phyloP scores from a whole-genome alignment of 768 basidiomycete genomes.

The Tephrocybe sp. region DNA sequence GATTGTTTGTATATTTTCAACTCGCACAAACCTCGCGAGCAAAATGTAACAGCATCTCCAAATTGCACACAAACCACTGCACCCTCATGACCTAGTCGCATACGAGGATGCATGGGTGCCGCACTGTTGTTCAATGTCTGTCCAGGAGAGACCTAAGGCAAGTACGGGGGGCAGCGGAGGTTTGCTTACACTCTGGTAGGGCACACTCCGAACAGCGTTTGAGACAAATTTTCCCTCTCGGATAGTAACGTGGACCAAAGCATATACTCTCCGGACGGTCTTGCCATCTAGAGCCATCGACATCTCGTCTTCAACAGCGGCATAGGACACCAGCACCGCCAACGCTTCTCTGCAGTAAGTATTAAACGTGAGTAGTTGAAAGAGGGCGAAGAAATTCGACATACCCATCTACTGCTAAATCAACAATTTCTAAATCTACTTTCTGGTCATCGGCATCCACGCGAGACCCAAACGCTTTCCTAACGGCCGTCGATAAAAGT shows the following conservation, averaged over 20 bases:
- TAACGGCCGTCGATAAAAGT: slow-evolving; percentile 47
- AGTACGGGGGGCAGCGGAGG: not conserved
- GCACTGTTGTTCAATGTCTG: slow-evolving; percentile 62
- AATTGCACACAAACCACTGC: slow-evolving; percentile 64
- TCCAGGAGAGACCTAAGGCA: not conserved
- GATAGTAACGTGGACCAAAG: slow-evolving; percentile 51
- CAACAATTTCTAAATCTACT: slow-evolving; percentile 73
- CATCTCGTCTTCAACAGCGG: slow-evolving; percentile 49
- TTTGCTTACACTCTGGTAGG: slow-evolving; percentile 73
- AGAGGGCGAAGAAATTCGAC: slow-evolving; percentile 20
- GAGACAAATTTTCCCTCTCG: slow-evolving; percentile 43
- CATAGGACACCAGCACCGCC: slow-evolving; percentile 67
- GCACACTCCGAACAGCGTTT: slow-evolving; percentile 54
- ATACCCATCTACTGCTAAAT: slow-evolving; percentile 63
- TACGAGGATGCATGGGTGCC: slow-evolving; percentile 70
- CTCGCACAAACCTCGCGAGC: slow-evolving; percentile 52
- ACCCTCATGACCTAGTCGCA: slow-evolving; percentile 62
- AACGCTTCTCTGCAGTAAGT: slow-evolving; percentile 44
- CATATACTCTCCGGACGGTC: slow-evolving; percentile 63
- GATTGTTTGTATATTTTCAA: not conserved
- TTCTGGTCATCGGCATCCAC: slow-evolving; percentile 41
- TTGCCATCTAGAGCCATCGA: slow-evolving; percentile 35
- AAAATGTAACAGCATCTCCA: slow-evolving; percentile 74
- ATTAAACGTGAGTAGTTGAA: not conserved
- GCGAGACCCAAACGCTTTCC: slow-evolving; percentile 36